A percentile compares a stretch with the other conserved stretches of the same genome.
phyloP scores from a whole-genome alignment of 164 flowering plant genomes.

The Nelumbo lutea region DNA sequence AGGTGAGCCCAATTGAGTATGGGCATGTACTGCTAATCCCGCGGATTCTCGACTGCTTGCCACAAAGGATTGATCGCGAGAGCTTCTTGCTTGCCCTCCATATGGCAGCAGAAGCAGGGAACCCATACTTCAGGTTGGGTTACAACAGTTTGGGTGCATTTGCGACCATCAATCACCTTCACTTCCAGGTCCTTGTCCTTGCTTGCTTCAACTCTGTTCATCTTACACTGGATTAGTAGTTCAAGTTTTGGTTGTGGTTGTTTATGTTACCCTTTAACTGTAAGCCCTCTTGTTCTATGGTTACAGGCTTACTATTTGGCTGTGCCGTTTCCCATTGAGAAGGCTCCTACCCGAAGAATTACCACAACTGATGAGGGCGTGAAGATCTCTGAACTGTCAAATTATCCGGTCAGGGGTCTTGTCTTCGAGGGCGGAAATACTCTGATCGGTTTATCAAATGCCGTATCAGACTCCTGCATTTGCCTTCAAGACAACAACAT shows the following conservation, averaged over 20 bases:
- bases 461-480: constrained; percentile 56
- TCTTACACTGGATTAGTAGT: neutral
- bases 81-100: constrained; percentile 78
- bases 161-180: constrained; percentile 94
- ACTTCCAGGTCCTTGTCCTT: constrained; percentile 58
- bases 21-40: constrained; percentile 92
- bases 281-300: neutral
- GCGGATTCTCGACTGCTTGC: constrained; percentile 57
- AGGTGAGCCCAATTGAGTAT: constrained; percentile 94
- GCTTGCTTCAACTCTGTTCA: too few relatives aligned
- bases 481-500: constrained; percentile 68
- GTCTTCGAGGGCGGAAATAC: constrained; percentile 69
- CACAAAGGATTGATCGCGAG: constrained; percentile 68
- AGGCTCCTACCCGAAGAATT: constrained; percentile 44
- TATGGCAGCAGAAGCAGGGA: constrained; percentile 72
- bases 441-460: constrained; percentile 45
- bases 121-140: constrained; percentile 78
- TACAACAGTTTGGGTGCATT: constrained; percentile 96
- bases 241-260: neutral
- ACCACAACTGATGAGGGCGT: constrained; percentile 27
- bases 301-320: constrained; percentile 69
- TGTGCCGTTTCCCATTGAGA: constrained; percentile 67
- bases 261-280: too few relatives aligned
- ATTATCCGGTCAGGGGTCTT: constrained; percentile 74
- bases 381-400: constrained; percentile 40